Percentiles rank a stretch among this genome's conserved stretches.
Evolutionary conservation across 441 rosid species (phyloP).

Genomic region (Populus hybrid): DNA sequence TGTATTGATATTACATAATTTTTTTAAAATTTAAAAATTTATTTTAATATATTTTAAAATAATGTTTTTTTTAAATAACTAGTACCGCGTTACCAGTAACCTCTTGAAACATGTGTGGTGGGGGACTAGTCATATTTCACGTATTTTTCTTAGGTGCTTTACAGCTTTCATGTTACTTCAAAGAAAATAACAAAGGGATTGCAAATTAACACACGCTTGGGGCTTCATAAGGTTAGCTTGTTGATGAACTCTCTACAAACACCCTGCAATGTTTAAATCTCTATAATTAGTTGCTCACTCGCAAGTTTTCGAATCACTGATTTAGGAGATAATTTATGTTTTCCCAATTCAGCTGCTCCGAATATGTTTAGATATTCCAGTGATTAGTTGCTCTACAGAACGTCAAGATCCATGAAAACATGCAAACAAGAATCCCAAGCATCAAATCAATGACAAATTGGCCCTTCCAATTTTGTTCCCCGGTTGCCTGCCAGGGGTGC

Average conservation of each 20-base stretch:
- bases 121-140: not conserved
- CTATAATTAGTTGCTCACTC: no score
- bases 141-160: not conserved
- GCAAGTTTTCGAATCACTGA: no score
- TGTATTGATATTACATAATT: no score
- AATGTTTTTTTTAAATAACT: no score
- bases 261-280: not conserved
- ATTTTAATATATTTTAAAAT: no score
- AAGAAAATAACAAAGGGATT: not conserved
- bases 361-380: not conserved
- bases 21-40: fast-evolving
- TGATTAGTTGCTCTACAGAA: not conserved
- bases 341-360: not conserved
- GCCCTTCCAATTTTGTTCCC: not conserved
- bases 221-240: not conserved
- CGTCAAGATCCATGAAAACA: not conserved
- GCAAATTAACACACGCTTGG: not conserved
- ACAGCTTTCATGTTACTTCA: not conserved
- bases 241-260: not conserved
- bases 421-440: not conserved
- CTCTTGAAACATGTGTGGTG: not conserved
- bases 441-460: not conserved
- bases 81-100: fast-evolving
- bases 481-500: no score
- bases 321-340: not conserved